Conservation (phyloP, 495 filamentous ascomycete species). For the Trichoderma erinaceum region DNA sequence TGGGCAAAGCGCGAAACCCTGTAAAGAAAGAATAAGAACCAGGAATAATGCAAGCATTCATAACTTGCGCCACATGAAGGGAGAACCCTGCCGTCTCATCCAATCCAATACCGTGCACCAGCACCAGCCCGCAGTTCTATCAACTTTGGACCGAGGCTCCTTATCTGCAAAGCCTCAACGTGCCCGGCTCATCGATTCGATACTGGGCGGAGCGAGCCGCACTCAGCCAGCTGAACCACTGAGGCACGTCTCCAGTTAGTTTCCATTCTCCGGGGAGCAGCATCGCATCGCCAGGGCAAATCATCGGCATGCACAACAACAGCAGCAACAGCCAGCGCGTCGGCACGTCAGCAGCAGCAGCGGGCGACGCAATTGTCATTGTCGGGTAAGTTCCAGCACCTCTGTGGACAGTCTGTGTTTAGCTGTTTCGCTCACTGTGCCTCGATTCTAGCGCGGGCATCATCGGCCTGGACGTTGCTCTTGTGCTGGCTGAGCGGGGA, state of each 20-base stretch:
- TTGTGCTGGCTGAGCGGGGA: constrained; percentile 27
- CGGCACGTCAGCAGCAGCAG: not conserved
- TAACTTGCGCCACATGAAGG: constrained; percentile 1
- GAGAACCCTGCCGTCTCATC: not conserved
- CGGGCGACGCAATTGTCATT: constrained; percentile 15
- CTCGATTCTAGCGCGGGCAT: constrained; percentile 21
- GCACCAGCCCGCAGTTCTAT: not conserved
- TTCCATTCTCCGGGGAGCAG: not conserved
- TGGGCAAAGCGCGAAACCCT: not conserved
- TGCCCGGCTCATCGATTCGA: not conserved
- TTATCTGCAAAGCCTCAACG: not conserved
- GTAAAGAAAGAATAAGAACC: not conserved
- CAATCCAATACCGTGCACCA: not conserved
- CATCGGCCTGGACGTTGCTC: constrained; percentile 33
- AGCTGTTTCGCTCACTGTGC: not conserved
- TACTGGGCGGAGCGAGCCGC: constrained; percentile 8
- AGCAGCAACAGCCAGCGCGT: constrained; percentile 3
- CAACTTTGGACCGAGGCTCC: not conserved
- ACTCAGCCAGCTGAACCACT: not conserved
- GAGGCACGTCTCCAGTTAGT: not conserved
- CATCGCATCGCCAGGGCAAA: not conserved
- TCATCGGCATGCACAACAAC: not conserved
- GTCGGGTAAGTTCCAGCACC: constrained; percentile 8
- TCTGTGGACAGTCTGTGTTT: not conserved
- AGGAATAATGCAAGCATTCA: not conserved